Conservation (phyloP, 176 grass and related monocot genomes). For the Stipa capillata region DNA sequence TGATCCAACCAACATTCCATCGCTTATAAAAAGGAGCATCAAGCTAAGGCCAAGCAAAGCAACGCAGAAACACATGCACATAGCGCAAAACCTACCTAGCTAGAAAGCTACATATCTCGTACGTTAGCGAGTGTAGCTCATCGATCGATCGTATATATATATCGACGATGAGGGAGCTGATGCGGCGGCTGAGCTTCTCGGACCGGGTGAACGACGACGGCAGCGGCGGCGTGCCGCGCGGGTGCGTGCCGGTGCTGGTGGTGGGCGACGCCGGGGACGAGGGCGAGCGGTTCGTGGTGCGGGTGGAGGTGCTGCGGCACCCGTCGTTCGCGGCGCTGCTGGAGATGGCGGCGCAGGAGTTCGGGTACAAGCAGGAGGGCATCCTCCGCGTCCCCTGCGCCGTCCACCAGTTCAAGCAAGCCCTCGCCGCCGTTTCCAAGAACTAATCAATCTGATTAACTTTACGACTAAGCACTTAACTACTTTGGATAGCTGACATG, state of each 20-base stretch:
- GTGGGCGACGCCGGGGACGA: slow-evolving; percentile 13
- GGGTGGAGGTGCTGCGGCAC: slow-evolving; percentile 45
- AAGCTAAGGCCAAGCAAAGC: background rate
- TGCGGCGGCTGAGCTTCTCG: slow-evolving; percentile 40
- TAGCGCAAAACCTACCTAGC: background rate
- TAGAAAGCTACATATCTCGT: background rate
- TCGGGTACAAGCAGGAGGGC: slow-evolving; percentile 67
- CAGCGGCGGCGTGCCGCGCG: slow-evolving; percentile 27
- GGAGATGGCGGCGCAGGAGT: slow-evolving; percentile 52
- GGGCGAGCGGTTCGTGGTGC: slow-evolving; percentile 56
- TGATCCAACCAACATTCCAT: background rate
- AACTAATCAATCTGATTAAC: too few relatives aligned
- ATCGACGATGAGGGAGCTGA: slow-evolving; percentile 27
- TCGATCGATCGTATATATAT: background rate
- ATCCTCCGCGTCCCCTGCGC: slow-evolving; percentile 64
- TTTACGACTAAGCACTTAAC: too few relatives aligned
- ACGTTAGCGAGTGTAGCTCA: background rate
- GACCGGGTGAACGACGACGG: slow-evolving; percentile 23
- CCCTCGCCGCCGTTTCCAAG: slow-evolving; percentile 17
- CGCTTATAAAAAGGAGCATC: background rate
- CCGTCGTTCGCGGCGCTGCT: slow-evolving; percentile 49
- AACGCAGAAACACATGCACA: background rate
- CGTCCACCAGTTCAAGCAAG: slow-evolving; percentile 32
- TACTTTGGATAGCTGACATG: background rate
- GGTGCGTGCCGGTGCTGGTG: slow-evolving; percentile 67